phyloP scores from a whole-genome alignment of 1,139 yeast genomes.

The Lodderomyces pseudojiufengensis region DNA sequence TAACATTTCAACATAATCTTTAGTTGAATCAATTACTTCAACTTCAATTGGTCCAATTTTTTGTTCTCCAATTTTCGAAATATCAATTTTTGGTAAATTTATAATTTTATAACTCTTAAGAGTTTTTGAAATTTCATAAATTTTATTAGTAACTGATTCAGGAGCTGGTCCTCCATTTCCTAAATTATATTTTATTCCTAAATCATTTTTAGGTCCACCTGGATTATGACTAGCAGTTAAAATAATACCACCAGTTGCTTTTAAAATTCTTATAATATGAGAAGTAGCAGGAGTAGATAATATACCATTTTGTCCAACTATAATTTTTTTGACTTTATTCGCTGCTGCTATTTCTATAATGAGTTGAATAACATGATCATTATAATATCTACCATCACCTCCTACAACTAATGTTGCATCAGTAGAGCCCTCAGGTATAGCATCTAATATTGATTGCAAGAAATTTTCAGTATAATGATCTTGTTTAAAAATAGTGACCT shows the following conservation, averaged over 20 bases:
- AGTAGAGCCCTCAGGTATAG: slow-evolving; percentile 86
- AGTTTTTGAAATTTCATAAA: slow-evolving; percentile 64
- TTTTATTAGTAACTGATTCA: slow-evolving; percentile 84
- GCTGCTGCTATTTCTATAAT: slow-evolving; percentile 86
- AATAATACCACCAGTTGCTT: slow-evolving; percentile 92
- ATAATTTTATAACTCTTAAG: slow-evolving; percentile 58
- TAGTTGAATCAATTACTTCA: slow-evolving; percentile 80
- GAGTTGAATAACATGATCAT: slow-evolving; percentile 73
- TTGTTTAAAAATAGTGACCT: slow-evolving; percentile 79
- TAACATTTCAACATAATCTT: slow-evolving; percentile 72
- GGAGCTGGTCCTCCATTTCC: slow-evolving; percentile 99
- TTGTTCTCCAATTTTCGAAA: slow-evolving; percentile 52
- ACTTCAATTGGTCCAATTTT: slow-evolving; percentile 56
- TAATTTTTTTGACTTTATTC: slow-evolving; percentile 80
- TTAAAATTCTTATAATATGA: slow-evolving; percentile 73
- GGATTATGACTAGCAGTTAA: slow-evolving; percentile 98
- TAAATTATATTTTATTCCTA: slow-evolving; percentile 94
- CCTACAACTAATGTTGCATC: slow-evolving; percentile 85
- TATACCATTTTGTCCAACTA: slow-evolving; percentile 84
- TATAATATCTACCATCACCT: slow-evolving; percentile 95
- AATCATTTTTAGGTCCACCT: slow-evolving; percentile 92
- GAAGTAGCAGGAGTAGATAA: slow-evolving; percentile 96
- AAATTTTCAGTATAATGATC: slow-evolving; percentile 88
- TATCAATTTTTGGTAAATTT: slow-evolving; percentile 58
- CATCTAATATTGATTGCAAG: slow-evolving; percentile 76